Percentiles rank a stretch among this genome's conserved stretches.
Conservation (phyloP, 352 stramenopile genomes). For the Pythium dissimile region DNA sequence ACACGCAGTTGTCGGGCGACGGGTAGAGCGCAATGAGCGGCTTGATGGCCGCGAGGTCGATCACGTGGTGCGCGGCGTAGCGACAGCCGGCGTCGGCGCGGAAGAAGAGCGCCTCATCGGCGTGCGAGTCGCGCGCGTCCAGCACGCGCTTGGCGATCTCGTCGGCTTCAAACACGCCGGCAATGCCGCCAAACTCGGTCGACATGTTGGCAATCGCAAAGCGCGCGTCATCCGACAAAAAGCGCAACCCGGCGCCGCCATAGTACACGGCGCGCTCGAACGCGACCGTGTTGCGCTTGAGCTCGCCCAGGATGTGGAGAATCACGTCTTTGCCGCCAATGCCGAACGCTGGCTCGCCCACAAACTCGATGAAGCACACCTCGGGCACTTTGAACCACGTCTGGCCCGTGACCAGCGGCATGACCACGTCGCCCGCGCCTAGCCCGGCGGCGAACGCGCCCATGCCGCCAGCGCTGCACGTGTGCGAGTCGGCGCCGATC, state of each 20-base stretch:
- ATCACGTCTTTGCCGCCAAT: constrained; percentile 84
- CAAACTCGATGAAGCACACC: constrained; percentile 76
- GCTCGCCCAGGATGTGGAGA: constrained; percentile 67
- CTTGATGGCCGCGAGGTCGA: constrained; percentile 55
- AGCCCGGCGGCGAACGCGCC: constrained; percentile 69
- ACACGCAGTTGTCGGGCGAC: constrained; percentile 78
- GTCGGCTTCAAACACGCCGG: constrained; percentile 76
- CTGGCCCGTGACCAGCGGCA: constrained; percentile 79
- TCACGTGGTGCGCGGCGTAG: constrained; percentile 75
- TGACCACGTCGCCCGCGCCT: constrained; percentile 74
- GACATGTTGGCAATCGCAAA: constrained; percentile 85
- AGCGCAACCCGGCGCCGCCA: constrained; percentile 52
- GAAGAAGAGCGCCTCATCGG: constrained; percentile 74
- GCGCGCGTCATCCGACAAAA: constrained; percentile 72
- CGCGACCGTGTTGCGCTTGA: constrained; percentile 82
- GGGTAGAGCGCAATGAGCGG: constrained; percentile 71
- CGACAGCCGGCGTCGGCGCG: constrained; percentile 55
- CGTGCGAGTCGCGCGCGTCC: constrained; percentile 46
- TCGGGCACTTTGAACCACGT: constrained; percentile 86
- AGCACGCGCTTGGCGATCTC: constrained; percentile 67
- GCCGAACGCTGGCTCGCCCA: constrained; percentile 55
- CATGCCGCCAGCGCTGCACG: constrained; percentile 74
- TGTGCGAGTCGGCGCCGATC: constrained; percentile 77
- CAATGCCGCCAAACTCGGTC: constrained; percentile 79
- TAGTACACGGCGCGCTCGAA: constrained; percentile 82